Evolutionary conservation across 2,329 filamentous ascomycete species (phyloP), one percentile per base, ranked within the genome.

Genomic region (Aureobasidium sp.): DNA sequence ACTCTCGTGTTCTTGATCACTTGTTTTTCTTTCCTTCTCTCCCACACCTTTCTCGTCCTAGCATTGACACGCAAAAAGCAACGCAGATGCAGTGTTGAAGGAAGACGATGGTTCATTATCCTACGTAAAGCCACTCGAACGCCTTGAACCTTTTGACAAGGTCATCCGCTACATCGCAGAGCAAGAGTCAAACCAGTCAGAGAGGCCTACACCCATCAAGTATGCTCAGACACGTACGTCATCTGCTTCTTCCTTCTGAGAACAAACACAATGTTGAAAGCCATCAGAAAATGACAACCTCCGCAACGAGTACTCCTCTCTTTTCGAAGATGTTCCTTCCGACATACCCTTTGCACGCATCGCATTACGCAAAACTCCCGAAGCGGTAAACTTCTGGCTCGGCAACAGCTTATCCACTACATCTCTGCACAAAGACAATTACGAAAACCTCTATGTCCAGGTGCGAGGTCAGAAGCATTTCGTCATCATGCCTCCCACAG

Each of bases 391-490:
- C 70, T 80, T 94, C 69, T 93, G 90, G 90, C 85, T 94, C 55
- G 90, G 90, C 60, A 89, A 90, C 74, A 84, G 84, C 1, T 79
- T 78, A 41, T 89, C 86, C 29, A 79, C 83, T 1, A 92, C 89
- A 0, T 86, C 87, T 0, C 73, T 92, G 60, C 90, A 94, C 75
- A 89, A 88, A 69, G 90, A 94, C 75, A 89, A 89, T 68, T 93
- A 92, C 72, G 89, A 94, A 73, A 94, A 94, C 71, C 81, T 94
- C 0, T 94, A 92, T 72, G 87, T 90, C 1, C 89, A 93, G 69
- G 74, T 93, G 15, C 73, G 85, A 0, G 90, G 90, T 0, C 76
- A 77, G 62, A 94, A 94, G 71, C 84, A 89, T 67, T 94, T 94
- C 67, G 81, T 86, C 0, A 77, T 94, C 1, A 74, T 94, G 1